Evolutionary conservation across 73 alveolate genomes (phyloP), one percentile per base, ranked within the genome.

Genomic region (Diophrys appendiculata): DNA sequence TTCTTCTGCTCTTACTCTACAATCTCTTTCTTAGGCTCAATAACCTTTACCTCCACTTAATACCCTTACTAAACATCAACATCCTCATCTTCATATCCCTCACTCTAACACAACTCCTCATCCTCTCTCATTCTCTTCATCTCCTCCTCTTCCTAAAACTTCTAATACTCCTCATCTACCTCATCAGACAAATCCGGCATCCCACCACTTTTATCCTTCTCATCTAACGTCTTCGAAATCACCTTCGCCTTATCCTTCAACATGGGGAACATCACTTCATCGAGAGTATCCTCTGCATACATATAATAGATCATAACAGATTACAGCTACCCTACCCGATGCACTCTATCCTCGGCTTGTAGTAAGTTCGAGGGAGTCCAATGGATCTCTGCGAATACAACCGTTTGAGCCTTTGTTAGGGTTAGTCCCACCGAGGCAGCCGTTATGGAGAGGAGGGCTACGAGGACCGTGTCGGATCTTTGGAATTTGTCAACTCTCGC

Each of bases 281-380:
- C 99, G 1, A 97, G 86, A 22, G 99, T 97, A 26, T 85, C 96
- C 18, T 91, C 93, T 0, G 98, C 99, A 54, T 87, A 88, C 35
- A 97, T 78, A 82, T 97, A 97, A 87, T 97, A 98, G 68, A 97
- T 92, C 80, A 94, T 96, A 30, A 96, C 99, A 68, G 96, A 91
- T 77, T 92, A 83, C 55, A 83, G 91, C 82, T 97, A 96, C 30
- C 99, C 98, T 26, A 97, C 95, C 55, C 99, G 82, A 86, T 97
- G 99, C 13, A 98, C 99, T 72, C 99, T 77, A 81, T 97, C 99
- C 77, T 96, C 99, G 29, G 99, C 99, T 84, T 97, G 92, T 25
- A 88, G 78, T 99, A 97, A 95, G 31, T 84, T 78, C 29, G 95
- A 88, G 26, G 98, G 98, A 34, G 97, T 89, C 97, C 98, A 94